These are phyloP conservation scores for Malassezia psittaci DNA, from an alignment of 1,284 basidiomycete genomes.

Conservation along the genomic window DNA sequence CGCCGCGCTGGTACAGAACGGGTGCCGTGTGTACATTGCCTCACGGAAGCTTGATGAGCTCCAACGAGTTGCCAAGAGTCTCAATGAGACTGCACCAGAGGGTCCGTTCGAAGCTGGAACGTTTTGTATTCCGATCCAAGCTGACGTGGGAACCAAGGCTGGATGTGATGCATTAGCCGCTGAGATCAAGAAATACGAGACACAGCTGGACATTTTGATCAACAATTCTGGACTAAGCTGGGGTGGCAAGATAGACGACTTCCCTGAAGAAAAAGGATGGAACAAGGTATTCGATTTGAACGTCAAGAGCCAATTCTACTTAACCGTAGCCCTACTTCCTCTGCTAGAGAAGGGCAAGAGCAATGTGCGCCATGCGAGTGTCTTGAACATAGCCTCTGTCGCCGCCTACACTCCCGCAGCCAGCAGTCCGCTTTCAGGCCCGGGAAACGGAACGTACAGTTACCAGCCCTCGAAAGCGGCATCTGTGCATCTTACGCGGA, in stretches of 20 bases:
- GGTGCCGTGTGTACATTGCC: constrained; percentile 70
- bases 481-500: constrained; percentile 69
- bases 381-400: constrained; percentile 64
- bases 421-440: constrained; percentile 53
- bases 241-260: constrained; percentile 64
- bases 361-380: constrained; percentile 56
- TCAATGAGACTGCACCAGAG: constrained; percentile 26
- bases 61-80: constrained; percentile 52
- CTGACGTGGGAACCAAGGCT: constrained; percentile 55
- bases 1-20: constrained; percentile 66
- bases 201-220: constrained; percentile 54
- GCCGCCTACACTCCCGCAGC: constrained; percentile 57
- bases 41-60: constrained; percentile 60
- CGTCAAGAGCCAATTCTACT: constrained; percentile 46
- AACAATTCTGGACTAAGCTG: constrained; percentile 55
- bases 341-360: constrained; percentile 33
- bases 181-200: constrained; percentile 59
- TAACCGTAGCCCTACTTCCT: constrained; percentile 44
- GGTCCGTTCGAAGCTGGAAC: constrained; percentile 17
- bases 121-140: constrained; percentile 33
- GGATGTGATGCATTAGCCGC: constrained; percentile 66
- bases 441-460: constrained; percentile 65
- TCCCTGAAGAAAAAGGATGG: constrained; percentile 64
- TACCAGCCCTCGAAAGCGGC: constrained; percentile 60
- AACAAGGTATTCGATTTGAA: constrained; percentile 52